Evolutionary conservation across 1,284 basidiomycete genomes (phyloP).

Genomic region (Cerrena zonata): DNA sequence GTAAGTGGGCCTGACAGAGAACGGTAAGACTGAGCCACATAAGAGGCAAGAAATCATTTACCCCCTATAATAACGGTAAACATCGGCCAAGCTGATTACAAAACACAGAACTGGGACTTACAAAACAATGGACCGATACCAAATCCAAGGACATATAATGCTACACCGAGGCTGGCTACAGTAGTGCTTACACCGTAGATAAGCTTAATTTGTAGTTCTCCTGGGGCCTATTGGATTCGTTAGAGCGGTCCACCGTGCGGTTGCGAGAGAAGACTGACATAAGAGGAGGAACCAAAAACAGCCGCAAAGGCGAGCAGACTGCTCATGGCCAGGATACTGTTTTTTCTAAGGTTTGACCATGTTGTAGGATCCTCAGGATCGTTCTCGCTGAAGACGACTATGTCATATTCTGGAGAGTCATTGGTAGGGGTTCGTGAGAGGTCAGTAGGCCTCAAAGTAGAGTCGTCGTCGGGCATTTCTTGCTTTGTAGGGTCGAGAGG

Average conservation of each 20-base stretch:
- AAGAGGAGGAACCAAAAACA: constrained; percentile 19
- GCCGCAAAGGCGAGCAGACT: constrained; percentile 15
- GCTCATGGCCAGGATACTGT: constrained; percentile 16
- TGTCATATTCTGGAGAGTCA: constrained; percentile 9
- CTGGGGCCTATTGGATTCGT: neutral
- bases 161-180: neutral
- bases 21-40: neutral
- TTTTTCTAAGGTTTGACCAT: constrained; percentile 25
- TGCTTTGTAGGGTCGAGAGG: too few relatives aligned
- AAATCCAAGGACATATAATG: neutral
- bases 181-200: neutral
- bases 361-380: constrained; percentile 33
- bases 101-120: neutral
- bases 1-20: neutral
- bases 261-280: constrained; percentile 12
- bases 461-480: neutral
- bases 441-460: neutral
- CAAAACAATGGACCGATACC: neutral
- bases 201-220: neutral
- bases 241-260: neutral
- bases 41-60: neutral
- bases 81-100: neutral
- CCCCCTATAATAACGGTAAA: neutral
- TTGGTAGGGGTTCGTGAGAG: neutral
- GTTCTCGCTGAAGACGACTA: constrained; percentile 28